These are phyloP conservation scores for Exidia glandulosa DNA, from an alignment of 768 basidiomycete species.

Conservation along the genomic window DNA sequence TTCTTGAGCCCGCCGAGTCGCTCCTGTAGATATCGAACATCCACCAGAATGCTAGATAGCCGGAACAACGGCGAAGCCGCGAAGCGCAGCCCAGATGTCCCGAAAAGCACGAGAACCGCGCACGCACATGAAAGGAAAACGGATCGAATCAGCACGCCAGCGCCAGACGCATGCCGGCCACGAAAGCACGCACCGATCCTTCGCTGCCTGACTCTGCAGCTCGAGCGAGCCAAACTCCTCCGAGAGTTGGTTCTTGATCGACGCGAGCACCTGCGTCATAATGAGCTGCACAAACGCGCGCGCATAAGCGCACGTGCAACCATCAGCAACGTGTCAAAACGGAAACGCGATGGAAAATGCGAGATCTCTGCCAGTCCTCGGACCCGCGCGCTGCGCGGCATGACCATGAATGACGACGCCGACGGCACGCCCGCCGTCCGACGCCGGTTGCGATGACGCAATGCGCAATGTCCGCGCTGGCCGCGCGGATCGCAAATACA, in stretches of 20 bases:
- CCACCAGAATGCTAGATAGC: constrained; percentile 55
- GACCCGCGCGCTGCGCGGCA: background rate
- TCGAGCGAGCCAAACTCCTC: constrained; percentile 81
- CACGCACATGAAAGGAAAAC: background rate
- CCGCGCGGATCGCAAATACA: background rate
- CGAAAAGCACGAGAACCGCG: background rate
- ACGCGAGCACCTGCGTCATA: constrained; percentile 89
- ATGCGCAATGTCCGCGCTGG: background rate
- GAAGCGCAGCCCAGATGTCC: background rate
- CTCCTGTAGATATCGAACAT: constrained; percentile 66
- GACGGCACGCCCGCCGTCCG: background rate
- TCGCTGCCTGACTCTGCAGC: constrained; percentile 72
- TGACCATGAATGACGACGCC: background rate
- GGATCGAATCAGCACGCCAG: background rate
- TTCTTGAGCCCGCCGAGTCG: constrained; percentile 68
- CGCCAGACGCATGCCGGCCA: background rate
- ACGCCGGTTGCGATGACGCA: background rate
- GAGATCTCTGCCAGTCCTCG: too few relatives aligned
- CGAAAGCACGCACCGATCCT: constrained; percentile 52
- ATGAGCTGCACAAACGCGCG: constrained; percentile 45
- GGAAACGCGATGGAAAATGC: background rate
- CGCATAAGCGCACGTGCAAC: background rate
- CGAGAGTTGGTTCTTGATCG: constrained; percentile 81
- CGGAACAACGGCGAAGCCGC: background rate
- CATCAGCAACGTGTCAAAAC: background rate